Percentiles rank a stretch among this genome's conserved stretches.
Conservation (phyloP, 257 asterid genomes). For the Penstemon eatonii region DNA sequence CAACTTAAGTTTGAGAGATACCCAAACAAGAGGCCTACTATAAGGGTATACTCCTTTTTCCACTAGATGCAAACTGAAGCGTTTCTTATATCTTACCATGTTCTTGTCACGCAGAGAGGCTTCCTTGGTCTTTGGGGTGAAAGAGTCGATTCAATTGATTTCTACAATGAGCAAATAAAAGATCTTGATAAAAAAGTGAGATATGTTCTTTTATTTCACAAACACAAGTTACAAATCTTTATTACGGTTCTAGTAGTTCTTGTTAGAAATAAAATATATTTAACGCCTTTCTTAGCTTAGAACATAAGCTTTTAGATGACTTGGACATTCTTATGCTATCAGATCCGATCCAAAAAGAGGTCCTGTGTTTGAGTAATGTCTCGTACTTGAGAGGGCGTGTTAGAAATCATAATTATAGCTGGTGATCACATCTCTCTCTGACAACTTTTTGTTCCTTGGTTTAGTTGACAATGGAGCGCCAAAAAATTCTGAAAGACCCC, state of each 20-base stretch:
- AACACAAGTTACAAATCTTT: neutral
- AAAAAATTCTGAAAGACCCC: conserved; percentile 64
- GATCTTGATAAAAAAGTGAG: conserved; percentile 70
- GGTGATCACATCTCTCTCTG: conserved; percentile 18
- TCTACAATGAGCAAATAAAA: conserved; percentile 56
- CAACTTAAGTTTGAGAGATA: conserved; percentile 78
- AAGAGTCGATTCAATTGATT: conserved; percentile 73
- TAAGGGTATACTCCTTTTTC: conserved; percentile 53
- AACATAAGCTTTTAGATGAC: too few relatives aligned
- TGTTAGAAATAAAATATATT: neutral
- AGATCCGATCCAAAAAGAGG: too few relatives aligned
- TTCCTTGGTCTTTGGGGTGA: conserved; percentile 89
- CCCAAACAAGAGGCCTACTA: conserved; percentile 67
- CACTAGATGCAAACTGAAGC: neutral
- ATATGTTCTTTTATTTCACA: neutral
- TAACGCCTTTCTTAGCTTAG: too few relatives aligned
- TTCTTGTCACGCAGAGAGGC: conserved; percentile 64
- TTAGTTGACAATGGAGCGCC: conserved; percentile 74
- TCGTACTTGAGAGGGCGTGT: neutral
- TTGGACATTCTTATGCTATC: too few relatives aligned
- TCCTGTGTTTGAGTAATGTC: too few relatives aligned
- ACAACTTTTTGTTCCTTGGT: neutral
- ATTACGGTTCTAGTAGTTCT: neutral
- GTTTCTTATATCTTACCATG: conserved; percentile 19
- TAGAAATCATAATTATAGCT: conserved; percentile 2